Percentiles rank a stretch among this genome's conserved stretches.
Conservation (phyloP, 2,329 filamentous ascomycete genomes). For the Fragosphaeria purpurea region DNA sequence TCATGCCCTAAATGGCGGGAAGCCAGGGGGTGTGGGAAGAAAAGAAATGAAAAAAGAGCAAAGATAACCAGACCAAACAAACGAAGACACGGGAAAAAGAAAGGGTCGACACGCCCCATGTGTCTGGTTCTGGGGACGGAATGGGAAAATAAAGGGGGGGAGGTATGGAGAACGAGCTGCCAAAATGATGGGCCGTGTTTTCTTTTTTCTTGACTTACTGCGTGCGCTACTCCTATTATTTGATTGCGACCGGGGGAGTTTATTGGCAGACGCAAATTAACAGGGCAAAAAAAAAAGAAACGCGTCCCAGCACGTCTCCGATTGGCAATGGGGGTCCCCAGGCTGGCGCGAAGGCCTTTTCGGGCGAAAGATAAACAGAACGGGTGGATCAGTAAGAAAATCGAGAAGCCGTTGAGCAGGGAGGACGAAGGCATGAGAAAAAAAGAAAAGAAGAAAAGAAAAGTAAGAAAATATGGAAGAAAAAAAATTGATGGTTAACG, state of each 20-base stretch:
- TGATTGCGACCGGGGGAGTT: conserved; percentile 22
- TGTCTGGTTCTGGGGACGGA: conserved; percentile 7
- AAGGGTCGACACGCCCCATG: conserved; percentile 1
- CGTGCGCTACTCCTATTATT: conserved; percentile 12
- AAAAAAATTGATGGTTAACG: too few species aligned
- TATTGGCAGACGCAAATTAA: conserved; percentile 22
- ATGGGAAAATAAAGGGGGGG: background rate
- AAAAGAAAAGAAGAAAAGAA: background rate
- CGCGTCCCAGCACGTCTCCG: conserved; percentile 18
- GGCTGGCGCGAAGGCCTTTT: conserved; percentile 8
- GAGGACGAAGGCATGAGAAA: background rate
- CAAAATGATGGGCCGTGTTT: conserved; percentile 17
- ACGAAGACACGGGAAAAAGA: conserved; percentile 1
- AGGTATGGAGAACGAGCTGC: background rate
- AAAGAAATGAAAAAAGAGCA: background rate
- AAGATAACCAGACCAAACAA: background rate
- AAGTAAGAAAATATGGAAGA: too few species aligned
- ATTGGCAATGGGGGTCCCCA: conserved; percentile 1
- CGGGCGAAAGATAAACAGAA: conserved; percentile 5
- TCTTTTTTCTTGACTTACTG: conserved; percentile 9
- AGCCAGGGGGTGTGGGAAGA: background rate
- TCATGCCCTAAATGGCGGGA: background rate
- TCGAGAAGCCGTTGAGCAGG: background rate
- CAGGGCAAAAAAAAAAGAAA: conserved; percentile 11
- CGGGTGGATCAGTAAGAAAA: background rate